Evolutionary conservation across 345 rosid genomes (phyloP).

Genomic region (Sisymbrium altissimum): DNA sequence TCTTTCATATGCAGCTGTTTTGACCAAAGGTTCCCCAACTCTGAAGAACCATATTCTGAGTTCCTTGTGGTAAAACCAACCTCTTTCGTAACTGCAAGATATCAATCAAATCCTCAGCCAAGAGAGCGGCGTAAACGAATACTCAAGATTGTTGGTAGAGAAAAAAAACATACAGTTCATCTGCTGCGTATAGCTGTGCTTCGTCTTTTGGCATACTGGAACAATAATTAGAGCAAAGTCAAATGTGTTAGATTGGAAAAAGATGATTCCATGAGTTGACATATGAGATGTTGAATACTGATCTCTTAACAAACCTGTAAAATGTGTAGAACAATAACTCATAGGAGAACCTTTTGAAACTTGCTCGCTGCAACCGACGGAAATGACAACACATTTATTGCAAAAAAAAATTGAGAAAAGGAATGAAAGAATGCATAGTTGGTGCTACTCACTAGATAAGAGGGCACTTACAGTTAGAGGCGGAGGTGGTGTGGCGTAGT

Average conservation of each 20-base stretch:
- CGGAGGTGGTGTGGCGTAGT: slow-evolving; percentile 88
- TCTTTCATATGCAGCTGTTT: slow-evolving; percentile 64
- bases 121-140: neutral
- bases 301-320: slow-evolving; percentile 59
- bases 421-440: neutral
- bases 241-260: neutral
- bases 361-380: slow-evolving; percentile 66
- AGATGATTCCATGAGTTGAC: neutral
- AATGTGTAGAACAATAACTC: slow-evolving; percentile 83
- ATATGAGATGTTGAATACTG: neutral
- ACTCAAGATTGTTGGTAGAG: slow-evolving; percentile 11
- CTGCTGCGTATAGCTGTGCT: slow-evolving; percentile 86
- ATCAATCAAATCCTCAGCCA: neutral
- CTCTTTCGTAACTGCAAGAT: slow-evolving; percentile 65
- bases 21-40: slow-evolving; percentile 84
- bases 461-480: slow-evolving; percentile 55
- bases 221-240: neutral
- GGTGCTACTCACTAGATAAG: neutral
- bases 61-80: slow-evolving; percentile 97
- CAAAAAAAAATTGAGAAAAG: neutral
- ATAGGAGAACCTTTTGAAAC: slow-evolving; percentile 65
- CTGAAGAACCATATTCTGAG: slow-evolving; percentile 72
- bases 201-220: slow-evolving; percentile 98
- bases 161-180: slow-evolving; percentile 76
- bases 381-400: neutral